Evolutionary conservation across 2,329 filamentous ascomycete species (phyloP).

Genomic region (Stenocarpella maydis): DNA sequence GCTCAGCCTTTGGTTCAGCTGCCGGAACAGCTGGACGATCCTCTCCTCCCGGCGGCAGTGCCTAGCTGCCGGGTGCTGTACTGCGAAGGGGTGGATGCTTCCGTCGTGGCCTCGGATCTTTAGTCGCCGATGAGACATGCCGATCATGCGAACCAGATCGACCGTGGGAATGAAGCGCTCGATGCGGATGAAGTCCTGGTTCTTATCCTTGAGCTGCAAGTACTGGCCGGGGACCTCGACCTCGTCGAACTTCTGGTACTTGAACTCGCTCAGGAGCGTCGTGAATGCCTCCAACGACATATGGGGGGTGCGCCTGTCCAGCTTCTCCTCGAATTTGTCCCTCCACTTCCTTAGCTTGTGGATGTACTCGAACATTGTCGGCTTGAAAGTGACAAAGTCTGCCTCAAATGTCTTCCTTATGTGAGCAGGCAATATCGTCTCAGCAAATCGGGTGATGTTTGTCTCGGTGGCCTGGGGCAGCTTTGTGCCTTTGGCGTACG

Average conservation of each 20-base stretch:
- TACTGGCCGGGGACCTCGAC: conserved; percentile 98
- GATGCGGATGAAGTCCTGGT: conserved; percentile 97
- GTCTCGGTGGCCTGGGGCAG: conserved; percentile 89
- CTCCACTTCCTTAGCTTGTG: conserved; percentile 95
- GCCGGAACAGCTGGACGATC: conserved; percentile 94
- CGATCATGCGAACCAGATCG: conserved; percentile 88
- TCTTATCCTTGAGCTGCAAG: conserved; percentile 96
- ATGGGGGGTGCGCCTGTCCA: conserved; percentile 80
- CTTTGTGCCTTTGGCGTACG: conserved; percentile 91
- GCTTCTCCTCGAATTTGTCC: conserved; percentile 96
- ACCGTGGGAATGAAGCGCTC: conserved; percentile 96
- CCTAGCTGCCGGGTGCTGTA: conserved; percentile 92
- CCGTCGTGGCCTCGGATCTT: conserved; percentile 98
- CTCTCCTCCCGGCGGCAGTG: conserved; percentile 94
- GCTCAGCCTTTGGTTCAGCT: conserved; percentile 90
- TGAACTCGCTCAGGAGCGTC: conserved; percentile 92
- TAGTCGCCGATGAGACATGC: conserved; percentile 88
- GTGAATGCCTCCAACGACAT: conserved; percentile 86
- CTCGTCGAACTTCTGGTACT: conserved; percentile 97
- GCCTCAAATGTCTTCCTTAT: conserved; percentile 96
- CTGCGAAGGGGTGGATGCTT: conserved; percentile 94
- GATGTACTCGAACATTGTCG: conserved; percentile 98
- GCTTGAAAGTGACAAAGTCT: conserved; percentile 96
- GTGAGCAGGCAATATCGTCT: conserved; percentile 92
- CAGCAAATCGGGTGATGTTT: conserved; percentile 95